Percentiles rank a stretch among this genome's conserved stretches.
Evolutionary conservation across 257 asterid species (phyloP).

Genomic region (Solanum virginianum): DNA sequence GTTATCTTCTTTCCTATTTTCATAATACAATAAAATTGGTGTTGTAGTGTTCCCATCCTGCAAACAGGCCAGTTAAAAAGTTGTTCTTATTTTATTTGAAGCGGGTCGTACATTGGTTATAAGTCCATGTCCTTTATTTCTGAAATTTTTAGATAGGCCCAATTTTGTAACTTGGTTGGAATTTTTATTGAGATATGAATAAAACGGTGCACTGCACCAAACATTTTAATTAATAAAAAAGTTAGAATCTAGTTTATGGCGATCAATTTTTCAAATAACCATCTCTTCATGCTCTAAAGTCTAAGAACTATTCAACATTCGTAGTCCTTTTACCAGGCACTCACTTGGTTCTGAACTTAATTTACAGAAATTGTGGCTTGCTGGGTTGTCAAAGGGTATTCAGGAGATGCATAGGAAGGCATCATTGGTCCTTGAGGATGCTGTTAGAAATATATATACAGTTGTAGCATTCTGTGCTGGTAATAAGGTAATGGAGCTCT

Average conservation of each 20-base stretch:
- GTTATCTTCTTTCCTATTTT: neutral
- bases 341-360: neutral
- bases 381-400: constrained; percentile 98
- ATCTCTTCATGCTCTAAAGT: neutral
- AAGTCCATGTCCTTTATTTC: no score
- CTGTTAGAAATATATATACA: constrained; percentile 92
- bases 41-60: neutral
- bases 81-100: no score
- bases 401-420: constrained; percentile 99
- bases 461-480: constrained; percentile 99
- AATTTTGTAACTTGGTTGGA: no score
- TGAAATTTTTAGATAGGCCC: no score
- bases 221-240: neutral
- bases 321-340: neutral
- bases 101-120: no score
- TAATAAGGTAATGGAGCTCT: constrained; percentile 97
- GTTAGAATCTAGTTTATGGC: neutral
- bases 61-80: neutral
- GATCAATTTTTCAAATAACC: neutral
- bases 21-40: neutral
- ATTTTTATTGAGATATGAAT: no score
- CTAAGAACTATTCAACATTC: neutral
- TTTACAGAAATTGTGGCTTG: constrained; percentile 96
- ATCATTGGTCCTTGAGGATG: constrained; percentile 93
- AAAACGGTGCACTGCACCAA: no score